phyloP scores from a whole-genome alignment of 129 eudicot genomes.

The Centrapalus pauciflorus region DNA sequence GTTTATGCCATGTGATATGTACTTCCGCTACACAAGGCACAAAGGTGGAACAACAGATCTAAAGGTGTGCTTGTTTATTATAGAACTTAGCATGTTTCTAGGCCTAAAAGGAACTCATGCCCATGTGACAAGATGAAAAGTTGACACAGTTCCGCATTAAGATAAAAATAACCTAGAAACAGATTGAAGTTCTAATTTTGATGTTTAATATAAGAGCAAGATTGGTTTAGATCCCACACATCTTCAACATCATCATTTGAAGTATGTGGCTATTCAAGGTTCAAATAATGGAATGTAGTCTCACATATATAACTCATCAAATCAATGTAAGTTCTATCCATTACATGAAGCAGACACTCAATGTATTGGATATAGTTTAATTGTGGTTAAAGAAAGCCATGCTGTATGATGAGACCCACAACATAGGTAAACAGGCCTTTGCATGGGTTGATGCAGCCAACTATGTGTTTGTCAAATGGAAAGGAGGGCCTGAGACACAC shows the following conservation, averaged over 20 bases:
- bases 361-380: background rate
- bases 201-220: background rate
- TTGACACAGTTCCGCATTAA: background rate
- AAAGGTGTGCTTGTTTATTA: conserved; percentile 45
- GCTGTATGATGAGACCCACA: background rate
- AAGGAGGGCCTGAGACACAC: background rate
- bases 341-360: too few species aligned
- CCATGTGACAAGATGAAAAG: background rate
- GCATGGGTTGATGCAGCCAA: background rate
- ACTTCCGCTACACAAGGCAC: conserved; percentile 88
- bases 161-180: background rate
- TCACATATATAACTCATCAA: background rate
- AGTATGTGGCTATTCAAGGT: background rate
- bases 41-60: conserved; percentile 90
- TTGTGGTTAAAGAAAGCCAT: background rate
- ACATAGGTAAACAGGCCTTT: background rate
- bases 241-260: background rate
- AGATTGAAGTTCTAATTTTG: background rate
- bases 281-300: background rate
- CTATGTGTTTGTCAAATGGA: background rate
- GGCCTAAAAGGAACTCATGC: background rate
- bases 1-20: conserved; percentile 99
- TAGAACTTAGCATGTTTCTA: background rate
- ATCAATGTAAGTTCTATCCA: background rate
- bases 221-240: background rate